Evolutionary conservation across 2,329 filamentous ascomycete species (phyloP).

Genomic region (Zalaria sp.): DNA sequence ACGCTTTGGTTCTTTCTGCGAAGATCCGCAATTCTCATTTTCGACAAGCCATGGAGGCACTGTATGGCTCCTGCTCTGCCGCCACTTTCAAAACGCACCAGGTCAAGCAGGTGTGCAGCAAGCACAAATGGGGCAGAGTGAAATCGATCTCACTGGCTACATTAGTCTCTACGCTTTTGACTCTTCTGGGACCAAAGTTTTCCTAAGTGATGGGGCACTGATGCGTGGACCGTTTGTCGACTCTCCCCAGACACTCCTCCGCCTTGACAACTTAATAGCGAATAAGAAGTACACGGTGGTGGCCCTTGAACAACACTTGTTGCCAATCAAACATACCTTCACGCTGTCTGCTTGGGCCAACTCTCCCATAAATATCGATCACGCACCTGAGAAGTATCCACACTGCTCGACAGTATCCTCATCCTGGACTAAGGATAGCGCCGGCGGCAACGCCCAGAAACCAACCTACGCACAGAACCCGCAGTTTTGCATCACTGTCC

Average conservation of each 20-base stretch:
- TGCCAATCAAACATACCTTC: conserved; percentile 63
- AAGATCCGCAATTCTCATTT: conserved; percentile 47
- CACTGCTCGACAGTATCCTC: conserved; percentile 46
- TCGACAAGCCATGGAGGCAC: conserved; percentile 39
- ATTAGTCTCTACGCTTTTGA: conserved; percentile 79
- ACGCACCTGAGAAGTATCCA: conserved; percentile 47
- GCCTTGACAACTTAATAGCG: conserved; percentile 49
- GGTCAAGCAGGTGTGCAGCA: conserved; percentile 13
- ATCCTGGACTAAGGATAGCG: conserved; percentile 64
- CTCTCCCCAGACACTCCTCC: conserved; percentile 79
- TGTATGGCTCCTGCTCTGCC: conserved; percentile 74
- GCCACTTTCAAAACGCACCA: conserved; percentile 50
- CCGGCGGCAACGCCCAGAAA: conserved; percentile 71
- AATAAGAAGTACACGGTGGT: conserved; percentile 47
- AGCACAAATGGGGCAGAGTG: conserved; percentile 23
- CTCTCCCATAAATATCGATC: conserved; percentile 43
- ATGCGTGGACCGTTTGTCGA: conserved; percentile 81
- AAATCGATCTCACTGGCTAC: conserved; percentile 46
- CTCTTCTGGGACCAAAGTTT: conserved; percentile 54
- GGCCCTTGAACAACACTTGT: conserved; percentile 65
- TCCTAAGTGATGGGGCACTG: conserved; percentile 56
- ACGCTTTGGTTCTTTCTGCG: conserved; percentile 60
- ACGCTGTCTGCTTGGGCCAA: conserved; percentile 73
- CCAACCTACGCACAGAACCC: conserved; percentile 73
- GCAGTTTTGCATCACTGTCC: conserved; percentile 58